Evolutionary conservation across 805 yeast genomes (phyloP).

Genomic region (Ogataea siamensis): DNA sequence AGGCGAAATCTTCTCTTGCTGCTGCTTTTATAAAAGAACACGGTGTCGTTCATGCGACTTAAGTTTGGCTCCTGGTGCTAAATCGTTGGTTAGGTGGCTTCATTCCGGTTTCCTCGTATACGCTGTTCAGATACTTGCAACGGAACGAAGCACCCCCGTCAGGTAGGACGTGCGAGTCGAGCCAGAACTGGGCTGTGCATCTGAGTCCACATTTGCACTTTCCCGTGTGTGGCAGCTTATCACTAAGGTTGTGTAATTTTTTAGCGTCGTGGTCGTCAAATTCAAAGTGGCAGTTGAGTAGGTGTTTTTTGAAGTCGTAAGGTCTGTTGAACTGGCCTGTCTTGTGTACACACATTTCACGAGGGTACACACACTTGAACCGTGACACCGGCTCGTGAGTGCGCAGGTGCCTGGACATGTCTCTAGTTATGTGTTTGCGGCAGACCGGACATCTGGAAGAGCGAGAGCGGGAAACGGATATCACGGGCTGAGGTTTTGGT

Average conservation of each 20-base stretch:
- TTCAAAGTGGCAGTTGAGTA: conserved; percentile 56
- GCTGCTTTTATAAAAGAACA: conserved; percentile 3
- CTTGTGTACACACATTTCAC: conserved; percentile 53
- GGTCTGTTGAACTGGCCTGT: conserved; percentile 65
- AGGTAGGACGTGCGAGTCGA: conserved; percentile 51
- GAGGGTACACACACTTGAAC: conserved; percentile 58
- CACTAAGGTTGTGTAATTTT: conserved; percentile 48
- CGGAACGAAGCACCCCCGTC: conserved; percentile 21
- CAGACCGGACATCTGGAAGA: conserved; percentile 47
- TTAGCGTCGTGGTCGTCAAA: conserved; percentile 48
- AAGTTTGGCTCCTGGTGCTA: conserved; percentile 11
- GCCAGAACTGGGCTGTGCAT: conserved; percentile 53
- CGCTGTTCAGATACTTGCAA: conserved; percentile 17
- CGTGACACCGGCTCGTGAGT: conserved; percentile 58
- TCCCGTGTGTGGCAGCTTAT: conserved; percentile 51
- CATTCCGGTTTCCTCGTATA: conserved; percentile 15
- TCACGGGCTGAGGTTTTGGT: background rate
- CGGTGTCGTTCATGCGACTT: background rate
- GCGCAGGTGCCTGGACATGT: conserved; percentile 59
- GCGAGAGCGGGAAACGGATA: background rate
- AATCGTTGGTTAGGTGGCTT: conserved; percentile 22
- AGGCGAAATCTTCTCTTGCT: conserved; percentile 12
- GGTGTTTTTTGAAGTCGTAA: conserved; percentile 65
- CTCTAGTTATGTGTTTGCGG: conserved; percentile 53
- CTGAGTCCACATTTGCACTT: conserved; percentile 52